Evolutionary conservation across 2,329 filamentous ascomycete species (phyloP).

Genomic region (Phaeomoniella chlamydospora): DNA sequence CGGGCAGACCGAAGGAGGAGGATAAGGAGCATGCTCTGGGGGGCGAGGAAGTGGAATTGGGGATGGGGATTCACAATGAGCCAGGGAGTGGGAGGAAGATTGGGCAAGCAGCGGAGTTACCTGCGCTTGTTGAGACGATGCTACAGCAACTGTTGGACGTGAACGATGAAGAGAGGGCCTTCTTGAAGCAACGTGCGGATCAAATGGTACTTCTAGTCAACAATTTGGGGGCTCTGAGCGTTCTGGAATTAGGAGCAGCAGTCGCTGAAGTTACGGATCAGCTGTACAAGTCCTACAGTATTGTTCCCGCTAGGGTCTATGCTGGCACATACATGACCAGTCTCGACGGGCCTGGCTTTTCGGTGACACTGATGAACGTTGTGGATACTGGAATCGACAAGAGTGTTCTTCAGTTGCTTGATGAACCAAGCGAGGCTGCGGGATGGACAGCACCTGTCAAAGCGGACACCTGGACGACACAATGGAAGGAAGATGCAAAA

Average conservation of each 20-base stretch:
- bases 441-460: conserved; percentile 55
- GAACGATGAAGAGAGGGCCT: conserved; percentile 3
- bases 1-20: conserved; percentile 23
- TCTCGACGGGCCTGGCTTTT: conserved; percentile 4
- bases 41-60: conserved; percentile 43
- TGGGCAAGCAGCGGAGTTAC: background rate
- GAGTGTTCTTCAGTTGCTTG: conserved; percentile 54
- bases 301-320: conserved; percentile 13
- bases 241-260: conserved; percentile 41
- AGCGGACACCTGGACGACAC: conserved; percentile 40
- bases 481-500: conserved; percentile 24
- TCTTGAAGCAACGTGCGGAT: conserved; percentile 18
- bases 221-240: conserved; percentile 46
- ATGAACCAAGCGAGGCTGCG: conserved; percentile 53
- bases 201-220: conserved; percentile 40
- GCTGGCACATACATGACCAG: conserved; percentile 3
- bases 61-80: conserved; percentile 54
- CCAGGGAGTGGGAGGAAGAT: conserved; percentile 24
- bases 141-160: conserved; percentile 30
- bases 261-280: conserved; percentile 39
- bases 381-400: conserved; percentile 36
- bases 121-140: conserved; percentile 7
- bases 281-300: conserved; percentile 30
- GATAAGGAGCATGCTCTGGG: conserved; percentile 32
- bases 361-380: conserved; percentile 21